These are phyloP conservation scores for Byssochlamys sp. DNA, from an alignment of 2,329 filamentous ascomycete species.

Conservation along the genomic window DNA sequence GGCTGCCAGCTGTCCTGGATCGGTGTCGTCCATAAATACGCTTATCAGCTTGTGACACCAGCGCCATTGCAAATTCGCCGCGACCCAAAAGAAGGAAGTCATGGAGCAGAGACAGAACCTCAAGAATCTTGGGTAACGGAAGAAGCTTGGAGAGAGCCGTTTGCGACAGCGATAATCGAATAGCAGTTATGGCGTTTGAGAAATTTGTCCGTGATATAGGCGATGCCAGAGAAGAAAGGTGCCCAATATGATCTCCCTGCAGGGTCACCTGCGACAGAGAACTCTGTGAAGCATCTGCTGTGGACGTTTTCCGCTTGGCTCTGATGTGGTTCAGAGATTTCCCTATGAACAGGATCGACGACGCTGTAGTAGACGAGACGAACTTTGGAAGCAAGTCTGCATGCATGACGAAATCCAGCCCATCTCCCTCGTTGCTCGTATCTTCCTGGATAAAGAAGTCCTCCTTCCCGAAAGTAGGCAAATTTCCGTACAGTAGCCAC, in stretches of 20 bases:
- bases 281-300: constrained; percentile 18
- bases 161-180: constrained; percentile 71
- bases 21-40: constrained; percentile 64
- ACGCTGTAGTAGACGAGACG: constrained; percentile 62
- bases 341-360: constrained; percentile 82
- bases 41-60: constrained; percentile 77
- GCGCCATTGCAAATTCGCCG: constrained; percentile 80
- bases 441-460: constrained; percentile 72
- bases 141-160: constrained; percentile 75
- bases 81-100: constrained; percentile 80
- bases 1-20: constrained; percentile 43
- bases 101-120: constrained; percentile 66
- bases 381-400: constrained; percentile 64
- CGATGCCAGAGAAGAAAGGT: constrained; percentile 58
- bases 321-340: constrained; percentile 78
- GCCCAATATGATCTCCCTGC: constrained; percentile 36
- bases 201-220: constrained; percentile 66
- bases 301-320: constrained; percentile 35
- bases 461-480: constrained; percentile 65
- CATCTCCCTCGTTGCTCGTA: constrained; percentile 28
- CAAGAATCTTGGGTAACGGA: constrained; percentile 64
- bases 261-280: constrained; percentile 53
- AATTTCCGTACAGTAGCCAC: constrained; percentile 80
- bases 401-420: constrained; percentile 51
- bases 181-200: constrained; percentile 61